Evolutionary conservation across 352 stramenopile species (phyloP).

Genomic region (Phytophthora cactorum): DNA sequence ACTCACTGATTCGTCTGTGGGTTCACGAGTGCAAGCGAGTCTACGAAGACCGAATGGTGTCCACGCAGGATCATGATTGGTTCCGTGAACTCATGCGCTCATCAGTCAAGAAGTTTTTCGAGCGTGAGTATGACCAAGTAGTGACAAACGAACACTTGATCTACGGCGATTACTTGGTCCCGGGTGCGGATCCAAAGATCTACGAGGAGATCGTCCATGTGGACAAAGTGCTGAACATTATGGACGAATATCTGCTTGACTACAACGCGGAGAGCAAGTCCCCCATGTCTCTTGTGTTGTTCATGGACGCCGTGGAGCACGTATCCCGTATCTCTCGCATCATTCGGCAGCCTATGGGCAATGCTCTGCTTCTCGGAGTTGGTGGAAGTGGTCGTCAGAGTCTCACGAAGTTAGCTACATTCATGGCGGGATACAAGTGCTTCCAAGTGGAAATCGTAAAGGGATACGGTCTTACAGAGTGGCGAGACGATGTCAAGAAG

Average conservation of each 20-base stretch:
- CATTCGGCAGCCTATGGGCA: constrained; percentile 87
- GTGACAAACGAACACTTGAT: constrained; percentile 77
- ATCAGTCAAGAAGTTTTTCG: constrained; percentile 78
- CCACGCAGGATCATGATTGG: constrained; percentile 91
- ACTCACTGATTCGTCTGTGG: constrained; percentile 89
- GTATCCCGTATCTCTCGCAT: constrained; percentile 85
- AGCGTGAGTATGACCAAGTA: constrained; percentile 83
- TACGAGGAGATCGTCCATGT: constrained; percentile 91
- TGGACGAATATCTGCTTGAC: constrained; percentile 91
- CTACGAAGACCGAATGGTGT: constrained; percentile 95
- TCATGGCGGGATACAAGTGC: constrained; percentile 93
- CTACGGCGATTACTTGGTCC: constrained; percentile 85
- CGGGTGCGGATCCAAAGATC: constrained; percentile 80
- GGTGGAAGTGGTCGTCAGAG: constrained; percentile 93
- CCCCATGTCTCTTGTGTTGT: constrained; percentile 90
- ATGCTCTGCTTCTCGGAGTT: constrained; percentile 92
- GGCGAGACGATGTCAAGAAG: constrained; percentile 94
- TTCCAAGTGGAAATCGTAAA: constrained; percentile 97
- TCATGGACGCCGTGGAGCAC: constrained; percentile 90
- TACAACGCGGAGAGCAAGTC: constrained; percentile 93
- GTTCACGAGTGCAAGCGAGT: constrained; percentile 94
- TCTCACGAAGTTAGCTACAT: constrained; percentile 92
- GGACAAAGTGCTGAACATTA: constrained; percentile 82
- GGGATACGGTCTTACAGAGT: constrained; percentile 92
- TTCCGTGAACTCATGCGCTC: constrained; percentile 79